Conservation (phyloP, 2,329 filamentous ascomycete genomes). For the Arthrobotrys sinensis region DNA sequence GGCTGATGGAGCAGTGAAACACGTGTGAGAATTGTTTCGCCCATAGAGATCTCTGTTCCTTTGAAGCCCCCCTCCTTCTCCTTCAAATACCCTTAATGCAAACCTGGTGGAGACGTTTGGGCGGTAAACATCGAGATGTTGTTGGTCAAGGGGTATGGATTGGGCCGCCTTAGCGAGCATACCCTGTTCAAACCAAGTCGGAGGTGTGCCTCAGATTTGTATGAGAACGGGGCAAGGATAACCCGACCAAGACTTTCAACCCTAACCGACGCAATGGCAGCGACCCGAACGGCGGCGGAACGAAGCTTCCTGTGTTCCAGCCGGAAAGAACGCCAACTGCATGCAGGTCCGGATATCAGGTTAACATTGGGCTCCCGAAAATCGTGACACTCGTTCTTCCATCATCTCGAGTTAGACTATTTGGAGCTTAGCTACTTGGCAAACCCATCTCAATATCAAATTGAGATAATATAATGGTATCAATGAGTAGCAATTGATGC, state of each 20-base stretch:
- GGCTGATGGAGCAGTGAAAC: conserved; percentile 43
- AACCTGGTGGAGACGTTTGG: conserved; percentile 34
- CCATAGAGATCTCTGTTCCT: conserved; percentile 12
- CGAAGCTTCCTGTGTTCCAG: conserved; percentile 14
- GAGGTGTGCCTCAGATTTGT: conserved; percentile 59
- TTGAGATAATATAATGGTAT: too few relatives aligned
- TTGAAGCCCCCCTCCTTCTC: conserved; percentile 32
- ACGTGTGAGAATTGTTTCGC: conserved; percentile 58
- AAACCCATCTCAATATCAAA: neutral
- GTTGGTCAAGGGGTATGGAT: conserved; percentile 13
- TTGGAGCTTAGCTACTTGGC: conserved; percentile 35
- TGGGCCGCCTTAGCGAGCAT: conserved; percentile 41
- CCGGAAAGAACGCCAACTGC: conserved; percentile 10
- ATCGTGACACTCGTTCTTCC: conserved; percentile 11
- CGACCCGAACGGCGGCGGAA: conserved; percentile 10
- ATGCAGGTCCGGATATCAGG: conserved; percentile 28
- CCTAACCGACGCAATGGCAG: conserved; percentile 26
- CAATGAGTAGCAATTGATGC: neutral
- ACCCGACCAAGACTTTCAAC: conserved; percentile 8
- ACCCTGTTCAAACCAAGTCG: conserved; percentile 26
- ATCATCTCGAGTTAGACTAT: neutral
- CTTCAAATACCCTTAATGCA: conserved; percentile 40
- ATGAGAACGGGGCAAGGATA: conserved; percentile 43
- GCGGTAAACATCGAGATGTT: conserved; percentile 42
- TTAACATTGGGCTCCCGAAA: neutral